Base-by-base conservation (phyloP, 2,329 filamentous ascomycete species). In the Aspergillus tubingensis region DNA sequence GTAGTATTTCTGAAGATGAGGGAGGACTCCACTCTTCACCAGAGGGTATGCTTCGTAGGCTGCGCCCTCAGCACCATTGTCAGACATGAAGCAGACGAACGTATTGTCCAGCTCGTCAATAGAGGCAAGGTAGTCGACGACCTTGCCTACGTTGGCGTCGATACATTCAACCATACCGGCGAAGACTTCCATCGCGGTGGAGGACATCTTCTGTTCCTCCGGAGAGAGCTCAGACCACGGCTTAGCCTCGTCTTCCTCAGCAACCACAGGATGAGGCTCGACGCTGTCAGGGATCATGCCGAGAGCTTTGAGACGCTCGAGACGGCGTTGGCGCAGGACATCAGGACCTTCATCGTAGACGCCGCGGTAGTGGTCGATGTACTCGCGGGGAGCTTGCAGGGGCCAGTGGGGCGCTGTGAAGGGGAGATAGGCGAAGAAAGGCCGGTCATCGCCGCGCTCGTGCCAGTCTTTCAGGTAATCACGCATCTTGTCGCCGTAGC, bases 321-420 rank as follows among this genome's bases (percentile, higher is more conserved):
- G 77, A 3, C 86, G 80, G 62, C 80, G 78, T 59, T 80, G 68
- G 1, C 86, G 78, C 10, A 88, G 77, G 0, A 77, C 83, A 19
- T 86, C 83, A 0, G 86, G 86, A 0, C 86, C 86, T 4, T 86
- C 83, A 51, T 86, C 82, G 66, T 88, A 88, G 0, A 85, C 75
- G 17, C 85, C 85, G 13, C 79, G 79, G 71, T 88, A 88, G 64
- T 86, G 83, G 17, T 80, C 76, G 47, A 84, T 81, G 57, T 82
- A 81, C 61, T 85, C 80, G 54, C 78, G 73, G 0, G 85, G 84
- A 0, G 84, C 84, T 65, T 88, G 86, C 6, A 88, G 73, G 1
- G 86, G 86, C 86, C 86, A 88, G 64, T 88, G 85, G 1, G 85
- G 85, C 0, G 85, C 86, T 0, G 85, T 85, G 69, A 87, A 88